Evolutionary conservation across 306 rosid species (phyloP), one percentile per base, ranked within the genome.

Genomic region (Carpinus viminea): DNA sequence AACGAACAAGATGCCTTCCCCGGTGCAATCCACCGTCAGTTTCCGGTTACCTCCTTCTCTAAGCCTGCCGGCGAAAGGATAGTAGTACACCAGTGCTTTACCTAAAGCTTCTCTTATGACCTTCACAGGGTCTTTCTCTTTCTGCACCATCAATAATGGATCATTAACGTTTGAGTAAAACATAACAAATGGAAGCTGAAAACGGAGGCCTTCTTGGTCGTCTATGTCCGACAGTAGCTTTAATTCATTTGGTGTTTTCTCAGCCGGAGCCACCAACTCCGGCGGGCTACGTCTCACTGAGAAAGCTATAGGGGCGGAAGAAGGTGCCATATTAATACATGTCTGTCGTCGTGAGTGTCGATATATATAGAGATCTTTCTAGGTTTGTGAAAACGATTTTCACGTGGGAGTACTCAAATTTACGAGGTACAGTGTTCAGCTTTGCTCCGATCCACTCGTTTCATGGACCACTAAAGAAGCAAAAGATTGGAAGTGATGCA

Each of bases 141-240:
- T 61, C 0, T 28, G 68, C 12, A 13, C 43, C 68, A 28, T 28
- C 68, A 61, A 13, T 28, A 61, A 13, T 28, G 68, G 68, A 7
- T 41, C 34, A 60, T 60, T 61, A 31, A 31, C 3, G 68, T 61
- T 28, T 2, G 68, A 61, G 68, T 28, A 61, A 61, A 61, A 61
- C 68, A 61, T 28, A 26, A 61, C 13, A 11, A 61, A 61, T 4
- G 68, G 68, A 61, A 61, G 8, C 68, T 61, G 68, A 61, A 61
- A 28, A 28, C 43, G 68, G 17, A 61, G 68, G 18, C 68, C 68
- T 28, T 28, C 68, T 26, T 61, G 68, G 31, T 61, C 68, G 12
- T 61, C 68, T 28, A 61, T 61, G 68, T 61, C 68, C 4, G 68
- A 61, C 15, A 61, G 68, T 61, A 5, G 43, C 68, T 61, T 61